Conservation (phyloP, 1,284 basidiomycete genomes). For the Malassezia sp. region DNA sequence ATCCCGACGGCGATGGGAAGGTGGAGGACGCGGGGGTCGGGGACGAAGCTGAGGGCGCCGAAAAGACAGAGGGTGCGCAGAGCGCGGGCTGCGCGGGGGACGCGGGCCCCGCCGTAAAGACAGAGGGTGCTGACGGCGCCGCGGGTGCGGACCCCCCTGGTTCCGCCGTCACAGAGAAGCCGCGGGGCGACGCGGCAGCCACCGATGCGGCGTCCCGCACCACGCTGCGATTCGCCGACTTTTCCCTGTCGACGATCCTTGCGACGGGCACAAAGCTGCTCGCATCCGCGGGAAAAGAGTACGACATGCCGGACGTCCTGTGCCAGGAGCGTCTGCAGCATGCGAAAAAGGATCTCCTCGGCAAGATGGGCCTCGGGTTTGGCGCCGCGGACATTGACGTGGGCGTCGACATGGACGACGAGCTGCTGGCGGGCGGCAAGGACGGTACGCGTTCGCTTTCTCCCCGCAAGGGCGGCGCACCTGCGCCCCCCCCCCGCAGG, state of each 20-base stretch:
- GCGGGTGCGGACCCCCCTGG: slow-evolving; percentile 16
- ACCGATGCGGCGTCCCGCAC: background rate
- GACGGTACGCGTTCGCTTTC: slow-evolving; percentile 11
- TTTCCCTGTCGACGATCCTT: slow-evolving; percentile 63
- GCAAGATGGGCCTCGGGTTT: slow-evolving; percentile 53
- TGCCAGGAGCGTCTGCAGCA: slow-evolving; percentile 58
- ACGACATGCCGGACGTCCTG: slow-evolving; percentile 47
- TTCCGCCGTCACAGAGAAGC: slow-evolving; percentile 14
- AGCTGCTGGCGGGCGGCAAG: slow-evolving; percentile 23
- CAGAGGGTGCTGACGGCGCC: slow-evolving; percentile 3
- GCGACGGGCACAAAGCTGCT: slow-evolving; percentile 64
- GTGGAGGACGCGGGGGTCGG: too few relatives aligned
- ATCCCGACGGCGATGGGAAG: slow-evolving; percentile 17
- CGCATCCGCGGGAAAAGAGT: slow-evolving; percentile 78
- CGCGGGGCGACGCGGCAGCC: background rate
- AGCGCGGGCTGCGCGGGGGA: slow-evolving; percentile 4
- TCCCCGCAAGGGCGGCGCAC: slow-evolving; percentile 16
- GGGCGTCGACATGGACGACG: slow-evolving; percentile 49
- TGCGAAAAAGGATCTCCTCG: slow-evolving; percentile 62
- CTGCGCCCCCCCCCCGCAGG: slow-evolving; percentile 17
- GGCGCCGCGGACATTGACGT: slow-evolving; percentile 62
- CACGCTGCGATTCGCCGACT: slow-evolving; percentile 24
- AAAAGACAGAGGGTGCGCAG: slow-evolving; percentile 20
- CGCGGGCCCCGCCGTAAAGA: slow-evolving; percentile 10
- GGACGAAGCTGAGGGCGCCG: background rate